Evolutionary conservation across 768 basidiomycete genomes (phyloP).

Genomic region (Cubamyces lactineus): DNA sequence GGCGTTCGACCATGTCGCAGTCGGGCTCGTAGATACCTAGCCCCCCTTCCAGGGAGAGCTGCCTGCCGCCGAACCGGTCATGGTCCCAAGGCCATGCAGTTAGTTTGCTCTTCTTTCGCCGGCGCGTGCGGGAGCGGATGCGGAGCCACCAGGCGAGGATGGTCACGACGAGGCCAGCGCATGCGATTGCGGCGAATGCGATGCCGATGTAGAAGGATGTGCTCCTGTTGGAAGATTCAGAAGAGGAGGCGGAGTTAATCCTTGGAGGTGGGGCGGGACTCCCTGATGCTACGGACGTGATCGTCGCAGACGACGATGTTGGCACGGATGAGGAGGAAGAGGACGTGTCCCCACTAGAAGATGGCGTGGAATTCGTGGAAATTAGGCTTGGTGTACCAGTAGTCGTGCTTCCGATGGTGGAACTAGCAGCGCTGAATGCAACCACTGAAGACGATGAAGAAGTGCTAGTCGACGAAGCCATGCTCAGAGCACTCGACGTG

Average conservation of each 20-base stretch:
- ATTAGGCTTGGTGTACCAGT: not conserved
- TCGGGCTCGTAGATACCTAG: conserved; percentile 6
- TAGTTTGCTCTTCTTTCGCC: conserved; percentile 17
- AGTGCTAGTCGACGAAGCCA: not conserved
- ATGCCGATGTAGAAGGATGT: conserved; percentile 30
- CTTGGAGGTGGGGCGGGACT: not conserved
- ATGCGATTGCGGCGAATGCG: conserved; percentile 30
- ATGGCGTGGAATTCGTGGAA: not conserved
- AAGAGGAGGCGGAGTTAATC: conserved; percentile 9
- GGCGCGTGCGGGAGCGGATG: conserved; percentile 26
- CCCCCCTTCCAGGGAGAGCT: conserved; percentile 10
- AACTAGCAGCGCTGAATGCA: no score
- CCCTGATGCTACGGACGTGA: not conserved
- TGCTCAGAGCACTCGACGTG: no score
- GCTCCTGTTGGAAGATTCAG: conserved; percentile 9
- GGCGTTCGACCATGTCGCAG: conserved; percentile 3
- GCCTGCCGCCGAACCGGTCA: conserved; percentile 3
- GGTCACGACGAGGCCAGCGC: conserved; percentile 25
- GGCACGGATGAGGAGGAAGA: not conserved
- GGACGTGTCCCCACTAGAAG: not conserved
- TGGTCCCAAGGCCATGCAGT: conserved; percentile 30
- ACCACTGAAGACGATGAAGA: not conserved
- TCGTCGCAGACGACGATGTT: not conserved
- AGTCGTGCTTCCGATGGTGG: not conserved
- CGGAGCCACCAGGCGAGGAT: conserved; percentile 33